A percentile compares a stretch with the other conserved stretches of the same genome.
Conservation (phyloP, 2,329 filamentous ascomycete genomes). For the Trichoderma koningii region DNA sequence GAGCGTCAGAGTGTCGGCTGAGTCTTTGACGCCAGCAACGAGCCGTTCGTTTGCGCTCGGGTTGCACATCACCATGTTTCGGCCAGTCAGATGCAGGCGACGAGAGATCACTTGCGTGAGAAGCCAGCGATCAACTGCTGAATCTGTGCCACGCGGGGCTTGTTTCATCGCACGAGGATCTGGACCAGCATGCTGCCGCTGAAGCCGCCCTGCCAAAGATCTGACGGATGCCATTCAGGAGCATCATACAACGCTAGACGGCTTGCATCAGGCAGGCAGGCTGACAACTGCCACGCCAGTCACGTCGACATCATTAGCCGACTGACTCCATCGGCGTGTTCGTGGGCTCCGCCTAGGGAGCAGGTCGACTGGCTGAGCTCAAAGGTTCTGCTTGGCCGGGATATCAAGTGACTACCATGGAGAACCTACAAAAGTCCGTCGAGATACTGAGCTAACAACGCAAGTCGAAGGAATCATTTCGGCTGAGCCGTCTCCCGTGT, state of each 20-base stretch:
- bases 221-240: background rate
- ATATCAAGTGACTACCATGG: background rate
- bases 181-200: constrained; percentile 15
- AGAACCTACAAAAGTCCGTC: background rate
- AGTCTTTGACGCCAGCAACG: constrained; percentile 17
- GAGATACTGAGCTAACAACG: background rate
- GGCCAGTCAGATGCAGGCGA: constrained; percentile 6
- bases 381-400: background rate
- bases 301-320: background rate
- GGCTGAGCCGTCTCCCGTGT: constrained; percentile 10
- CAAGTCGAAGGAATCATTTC: constrained; percentile 6
- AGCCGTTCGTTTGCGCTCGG: constrained; percentile 16
- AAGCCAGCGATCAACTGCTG: constrained; percentile 34
- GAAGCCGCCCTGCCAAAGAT: constrained; percentile 14
- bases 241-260: too few relatives aligned
- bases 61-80: constrained; percentile 5
- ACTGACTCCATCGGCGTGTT: background rate
- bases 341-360: background rate
- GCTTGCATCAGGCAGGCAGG: background rate
- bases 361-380: background rate
- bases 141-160: constrained; percentile 39
- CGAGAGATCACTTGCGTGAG: constrained; percentile 9
- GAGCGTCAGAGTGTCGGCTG: constrained; percentile 15
- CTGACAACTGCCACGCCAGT: background rate
- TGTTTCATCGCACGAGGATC: constrained; percentile 23